Base-by-base conservation (phyloP, 768 basidiomycete genomes). In the Russula emetica region DNA sequence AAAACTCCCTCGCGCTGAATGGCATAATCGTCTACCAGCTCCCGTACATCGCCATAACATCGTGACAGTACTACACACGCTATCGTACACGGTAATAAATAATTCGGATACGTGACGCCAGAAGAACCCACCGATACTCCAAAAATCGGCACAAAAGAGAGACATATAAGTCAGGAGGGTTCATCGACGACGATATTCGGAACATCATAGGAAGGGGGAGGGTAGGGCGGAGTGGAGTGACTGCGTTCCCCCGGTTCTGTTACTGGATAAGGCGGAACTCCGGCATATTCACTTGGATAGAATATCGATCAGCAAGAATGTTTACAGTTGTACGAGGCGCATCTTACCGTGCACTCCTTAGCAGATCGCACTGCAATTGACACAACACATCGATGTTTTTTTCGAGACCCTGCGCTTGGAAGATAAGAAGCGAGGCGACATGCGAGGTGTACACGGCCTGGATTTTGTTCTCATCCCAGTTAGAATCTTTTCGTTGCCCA, bases 301-400 rank as follows among this genome's bases (percentile, higher is more conserved):
- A 26, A 26, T 22, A 28, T 24, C 36, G 6, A 28, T 55, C 22
- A 61, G 52, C 22, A 38, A 61, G 6, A 13, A 13, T 47, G 34
- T 20, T 24, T 57, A 28, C 1, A 18, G 24, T 14, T 18, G 34
- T n/a, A 36, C 0, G 14, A 5, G 8, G 32, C 3, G 52, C 1
- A 45, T 20, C 38, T 14, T 44, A 62, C 47, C 55, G 47, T 0
- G 61, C 55, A 16, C 50, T 16, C 36, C 20, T 62, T 18, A 57
- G 18, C 6, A 62, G 61, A 42, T 56, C 55, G 8, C 55, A 14
- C 26, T 51, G 61, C 34, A 62, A 22, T 30, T 51, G 55, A 6
- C 51, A 20, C n/a, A 62, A 18, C 9, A 50, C 30, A 24, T 57
- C 55, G 4, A 47, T 22, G 11, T 22, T 24, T 14, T 13, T 55